phyloP scores from a whole-genome alignment of 257 asterid species.

The Solanum rostratum region DNA sequence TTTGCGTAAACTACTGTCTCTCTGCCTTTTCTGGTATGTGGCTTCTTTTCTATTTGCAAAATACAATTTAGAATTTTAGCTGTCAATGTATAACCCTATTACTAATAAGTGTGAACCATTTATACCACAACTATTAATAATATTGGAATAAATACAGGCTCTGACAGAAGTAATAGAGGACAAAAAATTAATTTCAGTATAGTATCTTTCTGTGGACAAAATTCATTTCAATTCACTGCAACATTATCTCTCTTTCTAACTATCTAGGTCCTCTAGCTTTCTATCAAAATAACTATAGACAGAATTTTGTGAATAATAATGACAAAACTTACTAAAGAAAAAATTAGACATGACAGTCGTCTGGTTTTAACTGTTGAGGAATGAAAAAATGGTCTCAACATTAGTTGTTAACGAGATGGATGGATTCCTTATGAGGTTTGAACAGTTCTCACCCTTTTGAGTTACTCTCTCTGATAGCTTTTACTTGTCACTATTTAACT shows the following conservation, averaged over 20 bases:
- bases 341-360: background rate
- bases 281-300: background rate
- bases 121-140: background rate
- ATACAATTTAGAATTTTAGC: background rate
- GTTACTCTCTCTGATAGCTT: no score
- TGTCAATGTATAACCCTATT: background rate
- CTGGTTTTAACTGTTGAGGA: background rate
- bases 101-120: background rate
- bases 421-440: no score
- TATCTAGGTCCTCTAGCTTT: background rate
- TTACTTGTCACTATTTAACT: no score
- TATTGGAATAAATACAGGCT: background rate
- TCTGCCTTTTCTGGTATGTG: background rate
- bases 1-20: background rate
- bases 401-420: rapidly evolving
- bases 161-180: background rate
- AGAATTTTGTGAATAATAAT: background rate
- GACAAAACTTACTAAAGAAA: background rate
- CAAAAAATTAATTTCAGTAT: background rate
- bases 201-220: background rate
- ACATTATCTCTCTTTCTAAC: background rate
- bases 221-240: background rate
- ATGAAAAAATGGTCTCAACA: no score
- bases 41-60: background rate
- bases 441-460: no score